A percentile compares a stretch with the other conserved stretches of the same genome.
These are phyloP conservation scores for Fusarium staphyleae DNA, from an alignment of 2,329 filamentous ascomycete genomes.

Conservation along the genomic window DNA sequence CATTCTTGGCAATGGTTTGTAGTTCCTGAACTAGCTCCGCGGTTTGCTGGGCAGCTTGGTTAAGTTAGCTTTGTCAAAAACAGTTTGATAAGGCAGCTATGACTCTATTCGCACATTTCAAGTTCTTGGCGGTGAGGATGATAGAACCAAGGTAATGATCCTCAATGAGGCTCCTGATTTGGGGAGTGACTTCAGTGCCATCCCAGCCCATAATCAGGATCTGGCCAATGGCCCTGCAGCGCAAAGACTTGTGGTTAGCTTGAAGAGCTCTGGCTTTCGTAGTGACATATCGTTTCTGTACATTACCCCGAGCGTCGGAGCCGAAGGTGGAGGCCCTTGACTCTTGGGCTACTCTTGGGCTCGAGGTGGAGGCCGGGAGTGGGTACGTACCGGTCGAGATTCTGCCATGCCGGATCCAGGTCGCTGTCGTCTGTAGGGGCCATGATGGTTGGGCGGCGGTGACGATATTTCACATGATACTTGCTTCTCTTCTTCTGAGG, in stretches of 20 bases:
- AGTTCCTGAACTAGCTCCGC: slow-evolving; percentile 88
- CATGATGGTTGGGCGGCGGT: slow-evolving; percentile 47
- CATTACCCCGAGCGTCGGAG: slow-evolving; percentile 27
- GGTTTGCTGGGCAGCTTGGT: slow-evolving; percentile 84
- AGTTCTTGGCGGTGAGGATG: slow-evolving; percentile 81
- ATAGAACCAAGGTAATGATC: slow-evolving; percentile 89
- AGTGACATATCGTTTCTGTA: neutral
- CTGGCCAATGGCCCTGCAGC: slow-evolving; percentile 73
- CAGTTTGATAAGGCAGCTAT: slow-evolving; percentile 7
- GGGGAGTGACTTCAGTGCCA: slow-evolving; percentile 81
- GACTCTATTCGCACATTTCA: slow-evolving; percentile 69
- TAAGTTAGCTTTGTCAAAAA: slow-evolving; percentile 40
- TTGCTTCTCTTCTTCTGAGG: slow-evolving; percentile 30
- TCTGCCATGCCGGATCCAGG: slow-evolving; percentile 72
- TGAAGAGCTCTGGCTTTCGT: slow-evolving; percentile 1
- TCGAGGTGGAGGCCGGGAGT: slow-evolving; percentile 2
- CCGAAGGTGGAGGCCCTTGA: slow-evolving; percentile 30
- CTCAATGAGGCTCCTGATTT: slow-evolving; percentile 81
- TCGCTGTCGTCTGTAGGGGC: slow-evolving; percentile 44
- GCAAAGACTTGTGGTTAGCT: slow-evolving; percentile 41
- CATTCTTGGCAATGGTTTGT: slow-evolving; percentile 88
- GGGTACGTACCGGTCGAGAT: slow-evolving; percentile 73
- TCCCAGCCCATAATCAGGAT: slow-evolving; percentile 87
- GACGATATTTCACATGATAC: slow-evolving; percentile 39
- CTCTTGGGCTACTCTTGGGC: neutral